phyloP scores from a whole-genome alignment of 2,329 filamentous ascomycete species.

The Chaetomium sp. region DNA sequence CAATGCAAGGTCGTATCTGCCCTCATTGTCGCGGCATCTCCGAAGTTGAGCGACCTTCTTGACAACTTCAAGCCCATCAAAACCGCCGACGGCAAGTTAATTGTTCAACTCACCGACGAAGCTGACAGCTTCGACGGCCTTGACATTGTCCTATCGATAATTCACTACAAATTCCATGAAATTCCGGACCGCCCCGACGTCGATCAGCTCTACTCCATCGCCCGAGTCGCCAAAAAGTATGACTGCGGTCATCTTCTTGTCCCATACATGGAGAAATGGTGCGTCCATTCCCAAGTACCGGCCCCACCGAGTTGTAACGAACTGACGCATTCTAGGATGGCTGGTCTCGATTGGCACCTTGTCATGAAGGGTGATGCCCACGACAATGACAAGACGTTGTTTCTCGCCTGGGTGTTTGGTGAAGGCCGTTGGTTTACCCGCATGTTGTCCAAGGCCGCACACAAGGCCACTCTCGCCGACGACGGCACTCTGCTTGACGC shows the following conservation, averaged over 20 bases:
- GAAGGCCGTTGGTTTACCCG: constrained; percentile 30
- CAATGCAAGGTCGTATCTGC: constrained; percentile 29
- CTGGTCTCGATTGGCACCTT: constrained; percentile 24
- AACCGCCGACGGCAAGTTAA: not conserved
- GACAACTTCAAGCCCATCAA: not conserved
- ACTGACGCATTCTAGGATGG: constrained; percentile 18
- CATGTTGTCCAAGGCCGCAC: constrained; percentile 29
- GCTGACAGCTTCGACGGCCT: constrained; percentile 28
- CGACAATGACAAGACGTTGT: constrained; percentile 32
- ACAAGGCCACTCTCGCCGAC: constrained; percentile 27
- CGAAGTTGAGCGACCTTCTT: constrained; percentile 18
- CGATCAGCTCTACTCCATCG: constrained; percentile 31
- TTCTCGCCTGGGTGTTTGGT: constrained; percentile 33
- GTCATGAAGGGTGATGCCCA: constrained; percentile 17
- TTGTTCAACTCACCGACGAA: constrained; percentile 14
- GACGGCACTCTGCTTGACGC: constrained; percentile 28
- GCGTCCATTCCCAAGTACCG: not conserved
- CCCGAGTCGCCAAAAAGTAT: constrained; percentile 32
- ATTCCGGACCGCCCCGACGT: constrained; percentile 25
- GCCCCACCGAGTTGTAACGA: not conserved
- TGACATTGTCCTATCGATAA: constrained; percentile 33
- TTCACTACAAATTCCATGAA: constrained; percentile 35
- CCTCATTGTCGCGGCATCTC: constrained; percentile 29
- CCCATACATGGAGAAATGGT: constrained; percentile 32
- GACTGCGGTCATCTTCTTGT: constrained; percentile 31